phyloP scores from a whole-genome alignment of 257 asterid species.

The Solanum microdontum region DNA sequence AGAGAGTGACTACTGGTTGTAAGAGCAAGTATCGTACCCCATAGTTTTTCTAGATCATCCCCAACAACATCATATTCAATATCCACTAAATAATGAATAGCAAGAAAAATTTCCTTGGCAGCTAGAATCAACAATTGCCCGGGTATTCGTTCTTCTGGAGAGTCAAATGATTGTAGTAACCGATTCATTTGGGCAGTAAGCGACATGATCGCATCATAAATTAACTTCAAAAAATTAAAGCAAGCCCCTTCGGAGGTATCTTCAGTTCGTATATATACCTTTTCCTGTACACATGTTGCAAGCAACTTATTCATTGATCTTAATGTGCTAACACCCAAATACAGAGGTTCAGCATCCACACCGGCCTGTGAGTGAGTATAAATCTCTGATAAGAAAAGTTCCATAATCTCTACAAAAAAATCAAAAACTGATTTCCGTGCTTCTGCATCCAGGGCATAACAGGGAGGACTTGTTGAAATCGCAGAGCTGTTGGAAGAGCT shows the following conservation, averaged over 20 bases:
- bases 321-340: constrained; percentile 33
- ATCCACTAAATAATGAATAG: constrained; percentile 48
- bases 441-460: constrained; percentile 39
- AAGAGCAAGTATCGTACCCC: constrained; percentile 53
- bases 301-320: constrained; percentile 56
- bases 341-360: constrained; percentile 14
- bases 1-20: constrained; percentile 36
- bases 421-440: constrained; percentile 44
- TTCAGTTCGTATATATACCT: constrained; percentile 51
- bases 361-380: constrained; percentile 31
- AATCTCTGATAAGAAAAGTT: constrained; percentile 43
- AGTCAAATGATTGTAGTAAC: constrained; percentile 14
- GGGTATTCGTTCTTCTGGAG: constrained; percentile 21
- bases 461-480: constrained; percentile 10
- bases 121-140: constrained; percentile 36
- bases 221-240: constrained; percentile 43
- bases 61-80: constrained; percentile 77
- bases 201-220: constrained; percentile 42
- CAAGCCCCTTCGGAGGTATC: constrained; percentile 77
- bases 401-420: constrained; percentile 64
- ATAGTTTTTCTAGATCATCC: constrained; percentile 66
- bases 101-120: constrained; percentile 49
- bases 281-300: constrained; percentile 36
- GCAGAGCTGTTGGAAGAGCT: constrained; percentile 8
- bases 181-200: constrained; percentile 37